Percentiles rank a stretch among this genome's conserved stretches.
Evolutionary conservation across 2,329 filamentous ascomycete species (phyloP).

Genomic region (Talaromyces sp.): DNA sequence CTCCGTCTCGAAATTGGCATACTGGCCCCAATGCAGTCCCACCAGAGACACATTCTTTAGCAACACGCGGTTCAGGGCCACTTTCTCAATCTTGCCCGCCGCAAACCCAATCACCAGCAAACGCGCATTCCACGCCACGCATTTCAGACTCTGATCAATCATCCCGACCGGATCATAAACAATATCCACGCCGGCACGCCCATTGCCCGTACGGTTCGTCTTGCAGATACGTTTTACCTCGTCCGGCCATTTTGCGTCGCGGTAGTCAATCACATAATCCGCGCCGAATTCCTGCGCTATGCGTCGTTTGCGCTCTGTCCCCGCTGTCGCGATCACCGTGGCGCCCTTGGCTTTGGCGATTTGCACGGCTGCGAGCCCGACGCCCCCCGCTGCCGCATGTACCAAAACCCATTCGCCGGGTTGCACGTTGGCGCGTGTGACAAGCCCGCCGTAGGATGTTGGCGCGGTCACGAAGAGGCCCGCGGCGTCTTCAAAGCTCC

Average conservation of each 20-base stretch:
- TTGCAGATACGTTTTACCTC: conserved; percentile 64
- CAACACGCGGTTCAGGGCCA: conserved; percentile 85
- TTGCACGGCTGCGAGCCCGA: conserved; percentile 86
- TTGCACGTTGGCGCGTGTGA: conserved; percentile 70
- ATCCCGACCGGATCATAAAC: conserved; percentile 93
- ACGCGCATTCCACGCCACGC: conserved; percentile 87
- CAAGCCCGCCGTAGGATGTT: conserved; percentile 79
- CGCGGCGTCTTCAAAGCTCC: conserved; percentile 79
- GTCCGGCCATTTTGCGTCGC: conserved; percentile 56
- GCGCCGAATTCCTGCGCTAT: conserved; percentile 78
- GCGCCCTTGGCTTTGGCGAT: conserved; percentile 89
- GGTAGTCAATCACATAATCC: conserved; percentile 77
- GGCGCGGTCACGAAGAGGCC: conserved; percentile 89
- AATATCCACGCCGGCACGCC: conserved; percentile 70
- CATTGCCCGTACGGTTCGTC: conserved; percentile 56
- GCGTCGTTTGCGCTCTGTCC: conserved; percentile 70
- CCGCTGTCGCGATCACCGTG: conserved; percentile 87
- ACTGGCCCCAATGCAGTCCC: conserved; percentile 88
- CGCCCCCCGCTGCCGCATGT: conserved; percentile 87
- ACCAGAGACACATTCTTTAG: conserved; percentile 91
- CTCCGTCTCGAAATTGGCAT: conserved; percentile 66
- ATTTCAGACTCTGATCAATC: conserved; percentile 83
- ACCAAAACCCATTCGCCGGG: conserved; percentile 81
- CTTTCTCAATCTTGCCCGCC: conserved; percentile 79
- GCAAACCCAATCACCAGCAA: conserved; percentile 88